Base-by-base conservation (phyloP, 1,284 basidiomycete genomes). In the Pseudozyma hubeiensis region DNA sequence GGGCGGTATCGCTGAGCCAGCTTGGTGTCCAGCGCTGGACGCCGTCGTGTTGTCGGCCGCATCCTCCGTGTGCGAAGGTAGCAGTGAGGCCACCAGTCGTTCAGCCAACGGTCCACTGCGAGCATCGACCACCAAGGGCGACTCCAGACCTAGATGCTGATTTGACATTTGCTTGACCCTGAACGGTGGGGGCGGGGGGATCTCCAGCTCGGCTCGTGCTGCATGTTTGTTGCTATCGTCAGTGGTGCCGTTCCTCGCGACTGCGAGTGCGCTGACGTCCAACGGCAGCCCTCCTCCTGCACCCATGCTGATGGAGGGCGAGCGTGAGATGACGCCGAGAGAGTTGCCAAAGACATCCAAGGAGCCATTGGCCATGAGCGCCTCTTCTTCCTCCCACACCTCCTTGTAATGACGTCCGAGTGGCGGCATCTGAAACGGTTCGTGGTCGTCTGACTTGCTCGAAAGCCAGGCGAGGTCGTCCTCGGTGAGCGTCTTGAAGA, bases 341-440 rank as follows among this genome's bases (percentile, higher is more conserved):
- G 73, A 58, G n/a, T 60, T 67, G 13, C 68, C 68, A 24, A 62
- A 75, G 17, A 53, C 59, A 46, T 75, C 73, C 13, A 71, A 55
- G 7, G 68, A 51, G 7, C 68, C 68, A 41, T 55, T 77, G 3
- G 88, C 87, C 1, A 69, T 10, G 54, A 72, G 40, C 7, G 87
- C 87, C 83, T 97, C 95, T 82, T 94, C 91, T 72, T 96, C 93
- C 69, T 94, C 93, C 94, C 95, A 97, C 2, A 76, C 87, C 55
- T 95, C 91, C 30, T 89, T 87, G 81, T 97, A 98, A 85, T 95
- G 94, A 71, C 90, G 87, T 7, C 95, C 96, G 0, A 96, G 88
- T 62, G 91, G 89, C 7, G 95, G 94, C 85, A 96, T 89, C 44
- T 93, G 86, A 79, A 90, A 96, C 0, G 92, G 91, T 64, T 93